phyloP scores from a whole-genome alignment of 345 rosid species.

The Ceriops tagal region DNA sequence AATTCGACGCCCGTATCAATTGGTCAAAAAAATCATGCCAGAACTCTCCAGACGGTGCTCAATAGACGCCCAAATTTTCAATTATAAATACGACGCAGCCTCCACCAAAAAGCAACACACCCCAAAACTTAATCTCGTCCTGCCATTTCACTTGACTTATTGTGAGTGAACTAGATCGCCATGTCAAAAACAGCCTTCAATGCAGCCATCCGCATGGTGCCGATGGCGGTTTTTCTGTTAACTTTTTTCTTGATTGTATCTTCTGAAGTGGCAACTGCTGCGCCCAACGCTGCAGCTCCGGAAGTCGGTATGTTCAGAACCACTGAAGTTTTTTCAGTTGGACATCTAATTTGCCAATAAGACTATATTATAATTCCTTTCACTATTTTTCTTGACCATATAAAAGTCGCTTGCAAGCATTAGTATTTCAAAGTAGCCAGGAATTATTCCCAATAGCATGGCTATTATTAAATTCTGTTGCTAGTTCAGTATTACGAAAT shows the following conservation, averaged over 20 bases:
- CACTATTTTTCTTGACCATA: neutral
- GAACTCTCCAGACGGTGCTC: too few relatives aligned
- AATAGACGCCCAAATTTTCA: too few relatives aligned
- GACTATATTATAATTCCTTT: neutral
- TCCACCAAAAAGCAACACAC: neutral
- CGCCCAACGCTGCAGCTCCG: neutral
- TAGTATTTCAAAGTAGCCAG: too few relatives aligned
- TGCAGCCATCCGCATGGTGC: neutral
- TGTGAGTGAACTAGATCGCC: neutral
- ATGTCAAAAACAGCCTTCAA: conserved; percentile 1
- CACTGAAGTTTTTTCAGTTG: neutral
- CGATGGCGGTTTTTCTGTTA: conserved; percentile 7
- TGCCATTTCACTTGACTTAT: neutral
- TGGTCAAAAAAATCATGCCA: too few relatives aligned
- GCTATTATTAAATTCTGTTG: neutral
- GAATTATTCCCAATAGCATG: too few relatives aligned
- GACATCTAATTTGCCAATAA: neutral
- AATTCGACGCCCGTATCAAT: too few relatives aligned
- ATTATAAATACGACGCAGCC: neutral
- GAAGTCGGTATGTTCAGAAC: neutral
- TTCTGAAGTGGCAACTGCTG: conserved; percentile 7
- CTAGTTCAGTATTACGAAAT: neutral
- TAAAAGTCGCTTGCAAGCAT: too few relatives aligned
- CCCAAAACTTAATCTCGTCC: neutral
- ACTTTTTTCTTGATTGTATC: conserved; percentile 8